These are phyloP conservation scores for Ceriops decandra DNA, from an alignment of 345 rosid species.

Conservation along the genomic window DNA sequence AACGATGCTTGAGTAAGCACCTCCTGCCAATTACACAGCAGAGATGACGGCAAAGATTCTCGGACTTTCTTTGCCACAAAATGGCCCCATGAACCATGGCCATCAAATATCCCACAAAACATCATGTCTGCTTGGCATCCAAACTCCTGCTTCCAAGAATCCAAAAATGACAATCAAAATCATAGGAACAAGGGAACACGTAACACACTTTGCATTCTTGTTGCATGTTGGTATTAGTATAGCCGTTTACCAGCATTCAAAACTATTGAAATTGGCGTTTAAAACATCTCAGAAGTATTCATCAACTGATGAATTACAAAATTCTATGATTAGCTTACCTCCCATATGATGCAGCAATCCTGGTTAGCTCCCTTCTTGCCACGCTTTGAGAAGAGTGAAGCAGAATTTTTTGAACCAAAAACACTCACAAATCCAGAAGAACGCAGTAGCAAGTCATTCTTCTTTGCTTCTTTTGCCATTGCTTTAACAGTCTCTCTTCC, in stretches of 20 bases:
- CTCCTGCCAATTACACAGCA: conserved; percentile 82
- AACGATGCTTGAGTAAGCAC: conserved; percentile 45
- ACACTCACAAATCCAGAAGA: conserved; percentile 66
- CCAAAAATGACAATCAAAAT: conserved; percentile 1
- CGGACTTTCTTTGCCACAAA: conserved; percentile 76
- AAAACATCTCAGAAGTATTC: not conserved
- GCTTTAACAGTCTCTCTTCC: conserved; percentile 57
- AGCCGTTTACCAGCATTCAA: conserved; percentile 38
- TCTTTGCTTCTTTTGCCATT: conserved; percentile 79
- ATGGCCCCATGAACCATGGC: conserved; percentile 98
- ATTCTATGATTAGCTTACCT: conserved; percentile 39
- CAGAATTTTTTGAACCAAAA: conserved; percentile 59
- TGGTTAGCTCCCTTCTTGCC: conserved; percentile 89
- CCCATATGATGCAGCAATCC: conserved; percentile 88
- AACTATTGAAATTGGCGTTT: not conserved
- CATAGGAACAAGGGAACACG: not conserved
- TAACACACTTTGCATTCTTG: no score
- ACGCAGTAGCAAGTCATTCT: conserved; percentile 58
- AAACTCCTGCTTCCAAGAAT: conserved; percentile 48
- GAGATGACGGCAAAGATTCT: conserved; percentile 59
- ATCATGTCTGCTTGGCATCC: conserved; percentile 85
- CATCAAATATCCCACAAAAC: conserved; percentile 91
- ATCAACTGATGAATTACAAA: not conserved
- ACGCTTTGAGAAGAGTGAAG: conserved; percentile 70
- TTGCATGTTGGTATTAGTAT: no score